phyloP scores from a whole-genome alignment of 306 rosid genomes.

The Sicyos baderoa region DNA sequence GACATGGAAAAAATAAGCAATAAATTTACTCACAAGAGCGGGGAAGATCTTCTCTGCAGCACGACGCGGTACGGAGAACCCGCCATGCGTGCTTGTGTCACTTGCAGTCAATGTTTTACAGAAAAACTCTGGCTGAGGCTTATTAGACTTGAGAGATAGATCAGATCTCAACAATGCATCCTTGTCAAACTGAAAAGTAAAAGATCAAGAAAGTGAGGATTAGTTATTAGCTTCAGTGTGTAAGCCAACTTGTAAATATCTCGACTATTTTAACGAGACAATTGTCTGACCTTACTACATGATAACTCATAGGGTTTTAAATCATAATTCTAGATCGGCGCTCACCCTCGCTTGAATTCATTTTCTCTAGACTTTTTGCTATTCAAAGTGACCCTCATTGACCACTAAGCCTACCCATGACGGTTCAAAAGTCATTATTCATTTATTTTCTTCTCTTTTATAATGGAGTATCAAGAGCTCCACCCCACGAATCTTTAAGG shows the following conservation, averaged over 20 bases:
- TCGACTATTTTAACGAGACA: not conserved
- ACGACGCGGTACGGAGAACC: conserved; percentile 96
- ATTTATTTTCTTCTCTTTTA: too few relatives aligned
- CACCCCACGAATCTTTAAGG: too few relatives aligned
- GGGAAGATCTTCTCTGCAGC: conserved; percentile 98
- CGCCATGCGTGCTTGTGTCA: conserved; percentile 98
- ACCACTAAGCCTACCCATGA: too few relatives aligned
- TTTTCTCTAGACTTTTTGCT: too few relatives aligned
- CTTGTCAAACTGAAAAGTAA: conserved; percentile 54
- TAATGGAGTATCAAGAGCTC: too few relatives aligned
- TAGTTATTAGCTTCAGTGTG: too few relatives aligned
- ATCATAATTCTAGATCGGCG: too few relatives aligned
- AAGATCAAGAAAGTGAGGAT: not conserved
- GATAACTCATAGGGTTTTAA: too few relatives aligned
- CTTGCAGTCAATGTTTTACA: conserved; percentile 92
- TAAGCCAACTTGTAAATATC: too few relatives aligned
- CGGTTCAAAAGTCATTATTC: too few relatives aligned
- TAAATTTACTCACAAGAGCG: conserved; percentile 49
- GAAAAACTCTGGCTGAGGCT: conserved; percentile 81
- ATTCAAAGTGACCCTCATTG: not conserved
- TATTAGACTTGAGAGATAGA: conserved; percentile 71
- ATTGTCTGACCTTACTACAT: too few relatives aligned
- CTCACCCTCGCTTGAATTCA: too few relatives aligned
- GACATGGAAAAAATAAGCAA: not conserved
- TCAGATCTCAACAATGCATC: conserved; percentile 82